These are phyloP conservation scores for Pseudozyma tsukubaensis DNA, from an alignment of 1,284 basidiomycete species.

Conservation along the genomic window DNA sequence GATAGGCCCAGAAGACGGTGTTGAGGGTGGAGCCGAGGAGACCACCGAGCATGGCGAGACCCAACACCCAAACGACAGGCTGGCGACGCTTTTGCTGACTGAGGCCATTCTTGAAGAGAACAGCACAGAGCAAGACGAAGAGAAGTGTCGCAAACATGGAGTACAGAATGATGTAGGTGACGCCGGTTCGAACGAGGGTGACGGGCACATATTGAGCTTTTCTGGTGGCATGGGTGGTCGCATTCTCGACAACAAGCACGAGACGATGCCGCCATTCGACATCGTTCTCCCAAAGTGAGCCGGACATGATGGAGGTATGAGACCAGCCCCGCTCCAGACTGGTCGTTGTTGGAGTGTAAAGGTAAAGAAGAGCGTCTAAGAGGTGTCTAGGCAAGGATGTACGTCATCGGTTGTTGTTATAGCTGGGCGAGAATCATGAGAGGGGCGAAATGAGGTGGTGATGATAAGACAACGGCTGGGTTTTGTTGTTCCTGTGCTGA, in stretches of 20 bases:
- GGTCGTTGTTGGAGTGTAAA: background rate
- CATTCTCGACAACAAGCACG: constrained; percentile 30
- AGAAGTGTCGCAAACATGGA: constrained; percentile 53
- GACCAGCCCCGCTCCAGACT: constrained; percentile 1
- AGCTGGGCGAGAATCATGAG: background rate
- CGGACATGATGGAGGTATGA: constrained; percentile 15
- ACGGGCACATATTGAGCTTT: constrained; percentile 34
- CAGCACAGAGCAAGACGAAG: constrained; percentile 49
- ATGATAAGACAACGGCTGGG: background rate
- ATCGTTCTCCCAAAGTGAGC: constrained; percentile 6
- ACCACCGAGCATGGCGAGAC: constrained; percentile 48
- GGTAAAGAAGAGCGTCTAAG: background rate
- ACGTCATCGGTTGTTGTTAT: constrained; percentile 9
- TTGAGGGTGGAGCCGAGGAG: constrained; percentile 51
- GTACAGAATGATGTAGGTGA: constrained; percentile 59
- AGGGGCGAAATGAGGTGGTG: no score
- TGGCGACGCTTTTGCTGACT: constrained; percentile 38
- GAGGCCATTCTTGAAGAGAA: constrained; percentile 53
- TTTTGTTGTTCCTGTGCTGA: no score
- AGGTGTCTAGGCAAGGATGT: background rate
- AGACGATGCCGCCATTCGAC: constrained; percentile 32
- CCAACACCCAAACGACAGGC: constrained; percentile 48
- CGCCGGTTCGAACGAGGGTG: constrained; percentile 45
- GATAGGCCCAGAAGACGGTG: constrained; percentile 54
- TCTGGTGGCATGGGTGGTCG: constrained; percentile 14